These are phyloP conservation scores for Kurtzmaniella quercitrusa DNA, from an alignment of 1,139 yeast species.

Conservation along the genomic window DNA sequence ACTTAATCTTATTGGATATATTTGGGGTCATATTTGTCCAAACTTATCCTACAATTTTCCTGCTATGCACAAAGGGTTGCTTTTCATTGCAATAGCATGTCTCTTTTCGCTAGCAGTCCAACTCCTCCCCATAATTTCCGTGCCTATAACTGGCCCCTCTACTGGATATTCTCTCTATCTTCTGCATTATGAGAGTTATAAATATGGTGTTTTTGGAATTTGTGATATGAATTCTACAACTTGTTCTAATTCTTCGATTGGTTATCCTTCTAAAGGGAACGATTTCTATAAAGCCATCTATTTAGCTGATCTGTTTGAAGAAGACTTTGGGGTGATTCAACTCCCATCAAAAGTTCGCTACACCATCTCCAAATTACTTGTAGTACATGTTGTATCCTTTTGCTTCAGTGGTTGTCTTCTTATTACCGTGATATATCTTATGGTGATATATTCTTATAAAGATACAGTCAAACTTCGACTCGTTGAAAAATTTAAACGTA, in stretches of 20 bases:
- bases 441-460: constrained; percentile 6
- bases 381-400: constrained; percentile 44
- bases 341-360: constrained; percentile 40
- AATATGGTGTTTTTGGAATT: constrained; percentile 45
- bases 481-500: constrained; percentile 1
- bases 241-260: constrained; percentile 34
- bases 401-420: constrained; percentile 27
- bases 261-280: constrained; percentile 30
- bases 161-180: constrained; percentile 20
- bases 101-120: constrained; percentile 32
- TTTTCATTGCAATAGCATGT: constrained; percentile 19
- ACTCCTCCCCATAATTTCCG: constrained; percentile 39
- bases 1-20: too few relatives aligned
- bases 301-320: constrained; percentile 10
- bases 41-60: too few relatives aligned
- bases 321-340: constrained; percentile 21
- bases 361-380: constrained; percentile 39
- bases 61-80: constrained; percentile 25
- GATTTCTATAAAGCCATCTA: constrained; percentile 12
- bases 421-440: constrained; percentile 13
- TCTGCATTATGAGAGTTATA: constrained; percentile 26
- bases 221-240: constrained; percentile 24
- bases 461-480: constrained; percentile 4
- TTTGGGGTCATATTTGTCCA: too few relatives aligned
- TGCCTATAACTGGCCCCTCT: constrained; percentile 33